Conservation (phyloP, 1,139 yeast species). For the Suhomyces bolitotheri region DNA sequence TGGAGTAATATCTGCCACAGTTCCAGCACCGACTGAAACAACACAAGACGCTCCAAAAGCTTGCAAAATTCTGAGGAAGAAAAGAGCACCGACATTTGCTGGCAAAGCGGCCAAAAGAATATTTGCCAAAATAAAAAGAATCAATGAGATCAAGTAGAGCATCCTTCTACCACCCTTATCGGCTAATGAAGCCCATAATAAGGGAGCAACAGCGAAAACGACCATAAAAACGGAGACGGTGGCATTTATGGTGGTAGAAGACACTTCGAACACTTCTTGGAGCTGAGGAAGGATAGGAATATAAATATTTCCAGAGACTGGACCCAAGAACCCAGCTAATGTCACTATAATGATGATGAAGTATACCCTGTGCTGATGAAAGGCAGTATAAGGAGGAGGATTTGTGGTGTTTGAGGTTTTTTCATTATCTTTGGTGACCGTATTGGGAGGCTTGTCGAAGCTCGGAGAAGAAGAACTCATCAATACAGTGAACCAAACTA, state of each 20-base stretch:
- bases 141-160: slow-evolving; percentile 47
- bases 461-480: too few species aligned
- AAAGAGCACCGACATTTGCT: slow-evolving; percentile 45
- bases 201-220: slow-evolving; percentile 54
- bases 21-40: slow-evolving; percentile 58
- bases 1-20: slow-evolving; percentile 51
- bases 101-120: slow-evolving; percentile 51
- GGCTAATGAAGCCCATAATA: slow-evolving; percentile 57
- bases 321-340: slow-evolving; percentile 57
- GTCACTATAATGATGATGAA: slow-evolving; percentile 40
- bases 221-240: slow-evolving; percentile 63
- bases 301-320: slow-evolving; percentile 59
- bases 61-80: slow-evolving; percentile 47
- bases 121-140: slow-evolving; percentile 47
- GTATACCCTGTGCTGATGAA: slow-evolving; percentile 19
- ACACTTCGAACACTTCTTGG: slow-evolving; percentile 40
- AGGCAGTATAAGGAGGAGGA: slow-evolving; percentile 14
- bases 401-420: neutral
- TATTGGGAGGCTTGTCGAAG: too few species aligned
- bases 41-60: slow-evolving; percentile 59
- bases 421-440: too few species aligned
- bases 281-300: slow-evolving; percentile 56
- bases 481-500: too few species aligned
- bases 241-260: slow-evolving; percentile 51
- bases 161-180: slow-evolving; percentile 60